Evolutionary conservation across 306 rosid genomes (phyloP), one percentile per base, ranked within the genome.

Genomic region (Amphicarpaea edgeworthii): DNA sequence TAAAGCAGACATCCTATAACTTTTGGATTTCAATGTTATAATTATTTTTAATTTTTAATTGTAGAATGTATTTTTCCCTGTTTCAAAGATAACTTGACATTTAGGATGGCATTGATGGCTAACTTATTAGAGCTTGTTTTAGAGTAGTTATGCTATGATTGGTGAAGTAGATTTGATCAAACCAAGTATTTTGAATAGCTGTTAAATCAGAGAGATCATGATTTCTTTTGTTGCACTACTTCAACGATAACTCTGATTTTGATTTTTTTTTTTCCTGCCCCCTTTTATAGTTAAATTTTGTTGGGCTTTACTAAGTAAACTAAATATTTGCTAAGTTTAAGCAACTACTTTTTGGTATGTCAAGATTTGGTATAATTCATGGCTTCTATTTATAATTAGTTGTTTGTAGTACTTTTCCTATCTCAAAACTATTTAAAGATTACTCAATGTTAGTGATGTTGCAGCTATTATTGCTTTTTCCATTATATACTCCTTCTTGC

Each of bases 271-370:
- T 34, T 62, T 11, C 63, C 73, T 67, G 40, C 20, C 32, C 32
- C 61, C 50, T 41, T 28, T 72, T 68, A 45, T 51, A 49, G 23
- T 37, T 43, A 68, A 34, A n/a, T 12, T 76, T 60, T 54, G 14
- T 63, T 42, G 21, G 47, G 69, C 81, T 54, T 77, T 49, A 62
- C 57, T 23, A 70, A 45, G 68, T 45, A 57, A 60, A 71, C 66
- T 47, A 47, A 59, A 63, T 65, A 40, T 32, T 24, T 7, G 47
- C 58, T 4, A 16, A 23, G 20, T 68, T 64, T 72, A 9, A 43
- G 65, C 47, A 17, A 46, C 12, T 61, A 15, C n/a, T 53, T 34
- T 59, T 71, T 38, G n/a, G 37, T 42, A 23, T 63, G 40, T 32
- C 30, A 19, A 49, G 7, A 26, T 72, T 47, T 76, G 16, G 76